These are phyloP conservation scores for Ogataea pilisensis DNA, from an alignment of 805 yeast species.

Conservation along the genomic window DNA sequence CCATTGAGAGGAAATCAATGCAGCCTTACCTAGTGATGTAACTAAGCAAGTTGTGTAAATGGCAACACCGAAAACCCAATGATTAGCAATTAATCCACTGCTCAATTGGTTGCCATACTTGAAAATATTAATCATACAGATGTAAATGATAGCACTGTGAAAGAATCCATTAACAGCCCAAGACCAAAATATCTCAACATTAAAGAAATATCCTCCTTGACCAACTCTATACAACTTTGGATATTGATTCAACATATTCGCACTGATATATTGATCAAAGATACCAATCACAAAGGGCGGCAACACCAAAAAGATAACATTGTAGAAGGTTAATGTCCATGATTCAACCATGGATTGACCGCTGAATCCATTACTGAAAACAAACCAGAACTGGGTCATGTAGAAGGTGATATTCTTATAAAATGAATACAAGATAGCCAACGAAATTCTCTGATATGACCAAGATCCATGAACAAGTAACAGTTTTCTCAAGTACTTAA, in stretches of 20 bases:
- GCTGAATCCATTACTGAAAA: conserved; percentile 84
- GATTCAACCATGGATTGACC: conserved; percentile 97
- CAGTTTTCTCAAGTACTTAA: conserved; percentile 76
- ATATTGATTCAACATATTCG: conserved; percentile 82
- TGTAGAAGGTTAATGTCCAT: conserved; percentile 96
- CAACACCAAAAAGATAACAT: conserved; percentile 86
- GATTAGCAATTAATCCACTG: conserved; percentile 71
- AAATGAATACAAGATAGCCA: conserved; percentile 89
- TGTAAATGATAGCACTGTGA: conserved; percentile 82
- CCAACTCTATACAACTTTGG: conserved; percentile 93
- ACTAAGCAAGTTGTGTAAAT: conserved; percentile 81
- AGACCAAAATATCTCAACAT: conserved; percentile 91
- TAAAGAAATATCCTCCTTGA: conserved; percentile 82
- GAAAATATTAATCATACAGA: conserved; percentile 68
- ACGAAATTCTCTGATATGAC: conserved; percentile 93
- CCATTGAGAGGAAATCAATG: conserved; percentile 88
- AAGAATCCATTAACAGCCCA: conserved; percentile 96
- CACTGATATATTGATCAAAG: conserved; percentile 93
- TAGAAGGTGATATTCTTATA: conserved; percentile 94
- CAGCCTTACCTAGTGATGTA: conserved; percentile 94
- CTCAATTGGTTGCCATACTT: conserved; percentile 60
- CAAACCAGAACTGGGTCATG: conserved; percentile 98
- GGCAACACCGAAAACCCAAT: conserved; percentile 95
- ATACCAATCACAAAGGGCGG: conserved; percentile 97
- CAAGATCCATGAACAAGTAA: conserved; percentile 94